Evolutionary conservation across 1,284 basidiomycete genomes (phyloP), one percentile per base, ranked within the genome.

Genomic region (Leccinum angustisporum): DNA sequence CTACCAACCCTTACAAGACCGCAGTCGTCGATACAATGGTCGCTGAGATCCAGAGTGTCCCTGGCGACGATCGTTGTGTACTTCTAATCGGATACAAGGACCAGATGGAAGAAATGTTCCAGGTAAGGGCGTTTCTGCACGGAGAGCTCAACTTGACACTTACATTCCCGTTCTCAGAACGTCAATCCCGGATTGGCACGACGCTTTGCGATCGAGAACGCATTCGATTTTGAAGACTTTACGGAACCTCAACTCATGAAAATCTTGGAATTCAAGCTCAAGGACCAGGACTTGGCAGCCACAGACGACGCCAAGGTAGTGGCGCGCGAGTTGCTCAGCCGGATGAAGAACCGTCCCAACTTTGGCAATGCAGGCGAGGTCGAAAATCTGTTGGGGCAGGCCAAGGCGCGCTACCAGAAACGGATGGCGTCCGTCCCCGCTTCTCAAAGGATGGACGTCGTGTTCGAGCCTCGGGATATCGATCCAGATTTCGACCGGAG

Each of bases 11-110:
- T 0, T 89, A 76, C 74, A 88, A 86, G 69, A 86, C 84, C 1
- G 79, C 86, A 0, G 88, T 89, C 48, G 86, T 89, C 56, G 87
- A 89, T 63, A 88, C 88, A 1, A 83, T 89, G 58, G 87, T 89
- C 0, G 87, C 88, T 0, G 87, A 88, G 69, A 82, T 89, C 8
- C 88, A 90, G 66, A 86, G 80, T 58, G 79, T 79, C 1, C 84
- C 85, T 0, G 86, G 87, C 0, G 87, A 89, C 61, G 88, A 89
- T 67, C 80, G 87, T 3, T 88, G 86, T 61, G 85, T 89, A 1
- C 75, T 89, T 31, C 68, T 89, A 40, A 71, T 88, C 1, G 87
- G 88, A 11, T 90, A 90, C 69, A 82, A 84, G 62, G 76, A 82
- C 0, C 77, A 88, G 65, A 89, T 90, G 79, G 72, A 77, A 34